phyloP scores from a whole-genome alignment of 2,329 filamentous ascomycete genomes.

The Apiospora saccharicola region DNA sequence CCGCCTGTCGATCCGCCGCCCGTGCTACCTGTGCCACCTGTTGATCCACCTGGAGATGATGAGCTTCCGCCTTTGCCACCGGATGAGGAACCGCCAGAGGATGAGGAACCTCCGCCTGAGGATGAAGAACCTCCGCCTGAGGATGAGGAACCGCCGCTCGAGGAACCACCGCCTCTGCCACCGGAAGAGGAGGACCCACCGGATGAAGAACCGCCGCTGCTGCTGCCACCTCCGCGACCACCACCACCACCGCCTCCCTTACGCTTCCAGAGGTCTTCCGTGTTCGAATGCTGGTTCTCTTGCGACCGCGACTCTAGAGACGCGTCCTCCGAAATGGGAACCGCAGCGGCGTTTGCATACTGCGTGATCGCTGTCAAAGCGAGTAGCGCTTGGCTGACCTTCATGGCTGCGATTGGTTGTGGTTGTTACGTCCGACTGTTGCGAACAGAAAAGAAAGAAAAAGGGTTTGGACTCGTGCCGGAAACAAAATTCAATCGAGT shows the following conservation, averaged over 20 bases:
- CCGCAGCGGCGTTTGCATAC: slow-evolving; percentile 34
- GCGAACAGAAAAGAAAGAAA: background rate
- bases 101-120: slow-evolving; percentile 26
- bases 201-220: slow-evolving; percentile 31
- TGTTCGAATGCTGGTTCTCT: slow-evolving; percentile 34
- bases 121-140: slow-evolving; percentile 29
- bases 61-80: slow-evolving; percentile 33
- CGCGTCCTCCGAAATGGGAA: slow-evolving; percentile 32
- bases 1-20: slow-evolving; percentile 21
- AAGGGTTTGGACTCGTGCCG: background rate
- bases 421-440: background rate
- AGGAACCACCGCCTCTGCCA: slow-evolving; percentile 42
- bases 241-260: slow-evolving; percentile 65
- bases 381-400: slow-evolving; percentile 35
- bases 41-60: slow-evolving; percentile 32
- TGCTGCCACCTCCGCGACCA: slow-evolving; percentile 36
- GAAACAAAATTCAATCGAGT: background rate
- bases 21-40: slow-evolving; percentile 23
- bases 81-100: slow-evolving; percentile 25
- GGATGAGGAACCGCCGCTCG: slow-evolving; percentile 30
- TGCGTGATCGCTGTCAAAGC: slow-evolving; percentile 33
- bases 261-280: slow-evolving; percentile 63
- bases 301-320: slow-evolving; percentile 31
- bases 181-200: slow-evolving; percentile 6
- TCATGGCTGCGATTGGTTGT: slow-evolving; percentile 35